A percentile compares a stretch with the other conserved stretches of the same genome.
phyloP scores from a whole-genome alignment of 2,329 filamentous ascomycete genomes.

The Diaporthe caulivora region DNA sequence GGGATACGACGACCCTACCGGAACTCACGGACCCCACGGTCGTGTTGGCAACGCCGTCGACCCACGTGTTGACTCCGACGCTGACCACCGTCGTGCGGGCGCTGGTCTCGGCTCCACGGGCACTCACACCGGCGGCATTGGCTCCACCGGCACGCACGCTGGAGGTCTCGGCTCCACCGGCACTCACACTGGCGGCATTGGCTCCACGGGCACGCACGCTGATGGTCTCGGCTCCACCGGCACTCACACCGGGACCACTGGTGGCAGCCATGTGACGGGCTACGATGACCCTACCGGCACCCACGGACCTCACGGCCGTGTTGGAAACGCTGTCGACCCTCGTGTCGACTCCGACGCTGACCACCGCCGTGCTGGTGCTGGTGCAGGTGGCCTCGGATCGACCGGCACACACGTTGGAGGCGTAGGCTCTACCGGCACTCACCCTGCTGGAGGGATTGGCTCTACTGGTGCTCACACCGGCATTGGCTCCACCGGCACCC shows the following conservation, averaged over 20 bases:
- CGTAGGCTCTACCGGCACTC: conserved; percentile 41
- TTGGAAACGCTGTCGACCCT: conserved; percentile 64
- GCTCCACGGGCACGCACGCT: conserved; percentile 40
- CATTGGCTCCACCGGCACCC: conserved; percentile 40
- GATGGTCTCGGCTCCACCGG: neutral
- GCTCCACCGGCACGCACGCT: conserved; percentile 40
- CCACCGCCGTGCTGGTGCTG: conserved; percentile 47
- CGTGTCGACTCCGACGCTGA: conserved; percentile 65
- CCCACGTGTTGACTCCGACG: conserved; percentile 65
- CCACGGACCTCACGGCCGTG: conserved; percentile 56
- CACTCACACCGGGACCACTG: neutral
- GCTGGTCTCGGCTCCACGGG: conserved; percentile 43
- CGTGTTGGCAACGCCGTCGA: conserved; percentile 62
- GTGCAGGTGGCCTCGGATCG: conserved; percentile 46
- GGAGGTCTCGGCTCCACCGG: conserved; percentile 43
- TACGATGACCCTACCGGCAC: neutral
- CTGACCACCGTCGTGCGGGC: conserved; percentile 51
- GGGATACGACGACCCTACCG: conserved; percentile 42
- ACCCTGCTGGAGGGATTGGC: neutral
- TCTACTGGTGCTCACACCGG: conserved; percentile 44
- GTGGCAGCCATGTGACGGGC: neutral
- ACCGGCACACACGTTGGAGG: conserved; percentile 40
- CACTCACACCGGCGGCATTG: conserved; percentile 44
- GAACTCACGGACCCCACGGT: conserved; percentile 56
- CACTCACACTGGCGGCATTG: conserved; percentile 44